Evolutionary conservation across 805 yeast genomes (phyloP).

Genomic region (Kluyveromyces lactis): DNA sequence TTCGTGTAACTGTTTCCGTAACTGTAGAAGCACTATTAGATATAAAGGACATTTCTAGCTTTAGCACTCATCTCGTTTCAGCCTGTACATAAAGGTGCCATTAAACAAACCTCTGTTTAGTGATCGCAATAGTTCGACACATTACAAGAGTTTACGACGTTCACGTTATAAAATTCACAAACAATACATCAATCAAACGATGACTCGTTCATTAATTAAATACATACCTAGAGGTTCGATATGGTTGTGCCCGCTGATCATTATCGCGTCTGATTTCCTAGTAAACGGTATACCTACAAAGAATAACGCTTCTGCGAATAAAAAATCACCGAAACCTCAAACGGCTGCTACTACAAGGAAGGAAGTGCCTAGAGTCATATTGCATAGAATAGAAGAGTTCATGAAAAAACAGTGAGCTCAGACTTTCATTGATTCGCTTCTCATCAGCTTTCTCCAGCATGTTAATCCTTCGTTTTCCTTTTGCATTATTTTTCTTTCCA

Average conservation of each 20-base stretch:
- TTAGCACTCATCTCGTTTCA: too few relatives aligned
- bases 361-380: not conserved
- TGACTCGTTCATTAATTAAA: constrained; percentile 5
- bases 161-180: too few relatives aligned
- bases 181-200: not conserved
- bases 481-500: too few relatives aligned
- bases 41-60: too few relatives aligned
- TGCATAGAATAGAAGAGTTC: constrained; percentile 3
- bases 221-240: constrained; percentile 13
- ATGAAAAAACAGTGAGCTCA: not conserved
- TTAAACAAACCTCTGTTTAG: too few relatives aligned
- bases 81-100: too few relatives aligned
- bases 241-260: constrained; percentile 15
- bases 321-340: not conserved
- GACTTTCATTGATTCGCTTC: not conserved
- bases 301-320: not conserved
- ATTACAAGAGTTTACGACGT: too few relatives aligned
- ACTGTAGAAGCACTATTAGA: too few relatives aligned
- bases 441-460: not conserved
- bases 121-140: too few relatives aligned
- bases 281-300: constrained; percentile 4
- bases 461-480: too few relatives aligned
- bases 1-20: too few relatives aligned
- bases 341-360: not conserved
- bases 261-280: constrained; percentile 13